These are phyloP conservation scores for Leccinum subgranulosum DNA, from an alignment of 768 basidiomycete species.

Conservation along the genomic window DNA sequence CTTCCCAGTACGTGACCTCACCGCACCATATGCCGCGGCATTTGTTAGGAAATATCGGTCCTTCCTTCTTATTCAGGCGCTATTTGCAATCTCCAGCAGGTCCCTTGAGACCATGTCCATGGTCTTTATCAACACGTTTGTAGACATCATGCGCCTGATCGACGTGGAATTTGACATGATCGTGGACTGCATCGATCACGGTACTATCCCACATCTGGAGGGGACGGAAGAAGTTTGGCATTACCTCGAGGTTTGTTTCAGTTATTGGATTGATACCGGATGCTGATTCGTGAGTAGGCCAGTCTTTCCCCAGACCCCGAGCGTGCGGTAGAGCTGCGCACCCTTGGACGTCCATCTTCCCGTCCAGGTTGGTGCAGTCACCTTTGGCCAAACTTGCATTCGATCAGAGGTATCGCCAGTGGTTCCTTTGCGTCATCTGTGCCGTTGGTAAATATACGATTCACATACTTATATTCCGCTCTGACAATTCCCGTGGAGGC, in stretches of 20 bases:
- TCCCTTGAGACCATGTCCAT: neutral
- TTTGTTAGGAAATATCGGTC: neutral
- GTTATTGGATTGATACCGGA: neutral
- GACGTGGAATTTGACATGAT: neutral
- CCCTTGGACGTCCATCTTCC: neutral
- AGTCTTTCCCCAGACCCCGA: neutral
- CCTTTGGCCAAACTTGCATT: neutral
- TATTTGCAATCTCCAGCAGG: neutral
- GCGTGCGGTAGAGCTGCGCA: neutral
- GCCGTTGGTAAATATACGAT: neutral
- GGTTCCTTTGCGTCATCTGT: neutral
- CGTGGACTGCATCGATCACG: neutral
- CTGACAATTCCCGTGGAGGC: neutral
- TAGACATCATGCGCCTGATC: neutral
- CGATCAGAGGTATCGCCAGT: neutral
- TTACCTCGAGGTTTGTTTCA: neutral
- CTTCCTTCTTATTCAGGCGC: neutral
- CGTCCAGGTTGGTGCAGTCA: neutral
- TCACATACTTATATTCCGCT: neutral
- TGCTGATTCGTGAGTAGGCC: neutral
- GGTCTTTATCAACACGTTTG: neutral
- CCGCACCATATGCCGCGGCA: neutral
- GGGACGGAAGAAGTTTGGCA: neutral
- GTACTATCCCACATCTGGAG: neutral
- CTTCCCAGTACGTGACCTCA: neutral